Evolutionary conservation across 2,329 filamentous ascomycete species (phyloP).

Genomic region (Xylariaceae sp.): DNA sequence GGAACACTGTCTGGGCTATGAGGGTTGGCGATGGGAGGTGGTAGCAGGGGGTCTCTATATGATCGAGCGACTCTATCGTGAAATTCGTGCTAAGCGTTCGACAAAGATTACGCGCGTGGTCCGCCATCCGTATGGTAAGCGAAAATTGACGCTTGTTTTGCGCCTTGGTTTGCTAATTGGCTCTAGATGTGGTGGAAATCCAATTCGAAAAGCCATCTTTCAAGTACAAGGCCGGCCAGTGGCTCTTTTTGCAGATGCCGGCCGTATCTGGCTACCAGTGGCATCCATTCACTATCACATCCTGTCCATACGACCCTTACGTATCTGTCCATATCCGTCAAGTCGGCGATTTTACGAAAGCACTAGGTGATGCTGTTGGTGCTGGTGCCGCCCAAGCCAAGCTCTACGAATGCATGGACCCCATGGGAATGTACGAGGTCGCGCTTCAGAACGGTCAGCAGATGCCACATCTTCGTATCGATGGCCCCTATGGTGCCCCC

Average conservation of each 20-base stretch:
- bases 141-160: neutral
- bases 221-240: conserved; percentile 97
- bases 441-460: conserved; percentile 87
- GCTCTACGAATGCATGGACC: conserved; percentile 85
- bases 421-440: conserved; percentile 96
- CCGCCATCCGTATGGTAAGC: conserved; percentile 84
- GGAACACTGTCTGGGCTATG: conserved; percentile 88
- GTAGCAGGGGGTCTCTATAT: conserved; percentile 82
- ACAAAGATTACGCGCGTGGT: conserved; percentile 93
- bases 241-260: conserved; percentile 93
- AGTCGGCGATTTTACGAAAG: conserved; percentile 90
- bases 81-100: conserved; percentile 74
- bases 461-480: conserved; percentile 85
- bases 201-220: conserved; percentile 96
- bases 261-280: conserved; percentile 85
- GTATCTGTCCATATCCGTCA: conserved; percentile 92
- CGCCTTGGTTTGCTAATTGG: conserved; percentile 27
- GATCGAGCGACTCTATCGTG: conserved; percentile 81
- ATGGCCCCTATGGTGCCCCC: conserved; percentile 93
- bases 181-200: conserved; percentile 82
- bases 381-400: conserved; percentile 82
- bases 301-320: conserved; percentile 92
- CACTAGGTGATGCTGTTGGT: conserved; percentile 93
- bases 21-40: conserved; percentile 96
- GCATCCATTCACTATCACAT: conserved; percentile 99